phyloP scores from a whole-genome alignment of 2,329 filamentous ascomycete genomes.

The Trichoderma sp. region DNA sequence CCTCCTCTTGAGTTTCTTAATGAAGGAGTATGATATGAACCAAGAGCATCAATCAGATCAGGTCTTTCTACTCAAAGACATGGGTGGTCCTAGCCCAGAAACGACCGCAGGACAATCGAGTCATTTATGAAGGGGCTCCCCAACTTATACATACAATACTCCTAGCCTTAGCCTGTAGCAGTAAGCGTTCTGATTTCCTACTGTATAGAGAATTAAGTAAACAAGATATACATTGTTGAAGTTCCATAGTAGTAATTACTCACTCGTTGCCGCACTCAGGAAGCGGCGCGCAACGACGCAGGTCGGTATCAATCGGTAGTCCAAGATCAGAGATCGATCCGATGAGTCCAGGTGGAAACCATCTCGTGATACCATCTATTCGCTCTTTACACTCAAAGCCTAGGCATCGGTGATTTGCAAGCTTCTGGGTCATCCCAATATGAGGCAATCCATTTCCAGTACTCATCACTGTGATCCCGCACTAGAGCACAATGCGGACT shows the following conservation, averaged over 20 bases:
- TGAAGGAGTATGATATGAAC: neutral
- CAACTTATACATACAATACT: neutral
- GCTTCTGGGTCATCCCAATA: neutral
- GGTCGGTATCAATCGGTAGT: too few species aligned
- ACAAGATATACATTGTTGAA: too few species aligned
- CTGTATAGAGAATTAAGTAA: too few species aligned
- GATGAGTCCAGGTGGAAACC: neutral
- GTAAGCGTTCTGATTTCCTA: too few species aligned
- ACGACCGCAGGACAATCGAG: neutral
- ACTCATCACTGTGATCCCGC: neutral
- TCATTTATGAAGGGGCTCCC: neutral
- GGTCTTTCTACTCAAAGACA: neutral
- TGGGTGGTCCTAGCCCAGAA: neutral
- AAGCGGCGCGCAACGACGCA: too few species aligned
- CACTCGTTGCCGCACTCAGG: too few species aligned
- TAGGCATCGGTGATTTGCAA: accelerated
- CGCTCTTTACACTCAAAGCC: neutral
- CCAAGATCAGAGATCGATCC: too few species aligned
- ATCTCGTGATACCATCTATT: neutral
- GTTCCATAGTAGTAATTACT: too few species aligned
- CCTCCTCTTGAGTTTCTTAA: neutral
- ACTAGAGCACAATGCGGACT: neutral
- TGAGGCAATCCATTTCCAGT: neutral
- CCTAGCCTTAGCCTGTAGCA: neutral
- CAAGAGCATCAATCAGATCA: neutral